phyloP scores from a whole-genome alignment of 352 stramenopile species.

The Phytopythium boreale region DNA sequence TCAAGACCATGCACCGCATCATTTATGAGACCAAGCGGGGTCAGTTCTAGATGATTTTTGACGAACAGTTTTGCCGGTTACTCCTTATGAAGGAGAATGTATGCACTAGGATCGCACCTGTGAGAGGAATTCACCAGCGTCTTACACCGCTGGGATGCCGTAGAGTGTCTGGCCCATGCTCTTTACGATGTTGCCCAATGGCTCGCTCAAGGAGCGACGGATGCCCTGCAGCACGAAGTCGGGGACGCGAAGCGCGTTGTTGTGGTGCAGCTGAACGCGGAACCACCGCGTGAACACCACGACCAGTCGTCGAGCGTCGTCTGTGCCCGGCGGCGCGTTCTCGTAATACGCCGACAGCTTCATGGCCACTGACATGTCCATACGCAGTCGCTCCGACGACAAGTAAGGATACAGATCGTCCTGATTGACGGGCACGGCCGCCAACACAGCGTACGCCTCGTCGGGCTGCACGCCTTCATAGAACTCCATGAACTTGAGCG shows the following conservation, averaged over 20 bases:
- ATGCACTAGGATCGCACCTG: too few relatives aligned
- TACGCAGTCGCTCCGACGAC: slow-evolving; percentile 19
- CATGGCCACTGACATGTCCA: slow-evolving; percentile 21
- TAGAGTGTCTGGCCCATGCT: slow-evolving; percentile 31
- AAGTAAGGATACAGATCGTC: slow-evolving; percentile 30
- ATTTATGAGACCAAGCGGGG: slow-evolving; percentile 24
- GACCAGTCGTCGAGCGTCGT: slow-evolving; percentile 13
- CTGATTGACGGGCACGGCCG: slow-evolving; percentile 17
- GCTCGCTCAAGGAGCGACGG: slow-evolving; percentile 11
- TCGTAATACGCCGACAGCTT: slow-evolving; percentile 23
- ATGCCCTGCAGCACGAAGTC: slow-evolving; percentile 16
- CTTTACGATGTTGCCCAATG: slow-evolving; percentile 24
- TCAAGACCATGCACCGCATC: slow-evolving; percentile 34
- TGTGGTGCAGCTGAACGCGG: slow-evolving; percentile 18
- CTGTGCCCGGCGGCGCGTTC: not conserved
- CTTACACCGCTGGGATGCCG: not conserved
- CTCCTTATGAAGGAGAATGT: too few relatives aligned
- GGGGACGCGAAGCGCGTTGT: slow-evolving; percentile 10
- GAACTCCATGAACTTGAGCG: slow-evolving; percentile 29
- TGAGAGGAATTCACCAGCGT: not conserved
- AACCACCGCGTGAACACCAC: slow-evolving; percentile 24
- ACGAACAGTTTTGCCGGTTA: not conserved
- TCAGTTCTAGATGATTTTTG: not conserved
- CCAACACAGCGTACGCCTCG: slow-evolving; percentile 19
- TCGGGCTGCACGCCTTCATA: slow-evolving; percentile 9